Conservation (phyloP, 495 filamentous ascomycete species). For the Daldinia vernicosa region DNA sequence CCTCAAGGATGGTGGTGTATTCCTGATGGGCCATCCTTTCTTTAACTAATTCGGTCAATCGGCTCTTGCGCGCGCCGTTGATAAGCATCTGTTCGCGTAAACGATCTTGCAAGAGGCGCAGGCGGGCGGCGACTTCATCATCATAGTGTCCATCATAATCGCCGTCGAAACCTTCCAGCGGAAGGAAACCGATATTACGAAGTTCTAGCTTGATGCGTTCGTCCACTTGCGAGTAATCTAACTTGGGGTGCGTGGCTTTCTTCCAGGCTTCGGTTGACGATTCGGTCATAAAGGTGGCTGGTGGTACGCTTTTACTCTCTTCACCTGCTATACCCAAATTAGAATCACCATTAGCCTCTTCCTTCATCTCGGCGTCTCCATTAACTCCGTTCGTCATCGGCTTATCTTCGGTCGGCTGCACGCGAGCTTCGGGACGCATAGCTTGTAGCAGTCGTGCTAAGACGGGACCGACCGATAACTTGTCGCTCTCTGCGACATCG, state of each 20-base stretch:
- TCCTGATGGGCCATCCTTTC: constrained; percentile 95
- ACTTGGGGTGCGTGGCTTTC: constrained; percentile 67
- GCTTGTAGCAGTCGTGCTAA: constrained; percentile 83
- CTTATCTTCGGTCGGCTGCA: constrained; percentile 65
- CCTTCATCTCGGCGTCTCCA: constrained; percentile 62
- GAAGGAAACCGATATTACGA: constrained; percentile 89
- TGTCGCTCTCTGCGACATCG: constrained; percentile 83
- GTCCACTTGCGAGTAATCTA: constrained; percentile 86
- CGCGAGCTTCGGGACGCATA: constrained; percentile 82
- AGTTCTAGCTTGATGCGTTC: constrained; percentile 91
- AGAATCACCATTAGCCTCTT: constrained; percentile 59
- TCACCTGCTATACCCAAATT: constrained; percentile 48
- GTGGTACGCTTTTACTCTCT: constrained; percentile 62
- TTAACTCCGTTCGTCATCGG: constrained; percentile 65
- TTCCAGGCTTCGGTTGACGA: constrained; percentile 67
- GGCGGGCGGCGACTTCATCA: constrained; percentile 90
- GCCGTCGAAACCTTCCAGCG: constrained; percentile 65
- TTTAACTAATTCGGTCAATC: constrained; percentile 83
- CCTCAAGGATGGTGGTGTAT: constrained; percentile 95
- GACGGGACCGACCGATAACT: constrained; percentile 88
- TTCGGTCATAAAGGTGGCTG: constrained; percentile 81
- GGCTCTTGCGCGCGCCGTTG: constrained; percentile 89
- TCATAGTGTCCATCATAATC: constrained; percentile 92
- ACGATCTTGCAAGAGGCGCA: constrained; percentile 83
- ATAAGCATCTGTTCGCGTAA: constrained; percentile 81